A percentile compares a stretch with the other conserved stretches of the same genome.
These are phyloP conservation scores for Gossypium rotundifolium DNA, from an alignment of 345 rosid genomes.

Conservation along the genomic window DNA sequence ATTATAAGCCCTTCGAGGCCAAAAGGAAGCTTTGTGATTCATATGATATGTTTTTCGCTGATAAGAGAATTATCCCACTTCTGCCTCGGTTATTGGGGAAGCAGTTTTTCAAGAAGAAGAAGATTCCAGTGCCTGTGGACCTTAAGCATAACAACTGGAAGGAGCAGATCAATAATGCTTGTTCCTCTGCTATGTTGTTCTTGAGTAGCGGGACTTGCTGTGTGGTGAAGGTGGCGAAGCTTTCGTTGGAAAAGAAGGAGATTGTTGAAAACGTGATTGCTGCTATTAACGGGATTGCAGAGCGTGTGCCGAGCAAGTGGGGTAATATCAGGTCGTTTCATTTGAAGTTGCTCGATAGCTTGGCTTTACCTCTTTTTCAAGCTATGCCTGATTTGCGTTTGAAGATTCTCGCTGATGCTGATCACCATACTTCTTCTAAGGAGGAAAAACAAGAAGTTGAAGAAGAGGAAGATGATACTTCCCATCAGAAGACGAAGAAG, in stretches of 20 bases:
- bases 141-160: slow-evolving; percentile 74
- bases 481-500: slow-evolving; percentile 19
- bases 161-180: slow-evolving; percentile 58
- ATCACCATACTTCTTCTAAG: slow-evolving; percentile 5
- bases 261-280: slow-evolving; percentile 50
- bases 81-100: slow-evolving; percentile 76
- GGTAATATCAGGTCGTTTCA: slow-evolving; percentile 61
- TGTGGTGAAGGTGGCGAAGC: slow-evolving; percentile 58
- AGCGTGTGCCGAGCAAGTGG: slow-evolving; percentile 66
- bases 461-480: slow-evolving; percentile 9
- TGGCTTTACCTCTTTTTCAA: slow-evolving; percentile 71
- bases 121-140: slow-evolving; percentile 54
- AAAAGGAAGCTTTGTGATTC: slow-evolving; percentile 49
- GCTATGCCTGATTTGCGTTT: slow-evolving; percentile 62
- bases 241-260: slow-evolving; percentile 41
- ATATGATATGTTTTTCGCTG: slow-evolving; percentile 44
- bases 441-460: slow-evolving; percentile 14
- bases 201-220: slow-evolving; percentile 66
- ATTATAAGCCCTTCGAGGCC: slow-evolving; percentile 45
- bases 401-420: slow-evolving; percentile 37
- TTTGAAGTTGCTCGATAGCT: slow-evolving; percentile 60
- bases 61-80: slow-evolving; percentile 44
- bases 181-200: slow-evolving; percentile 57
- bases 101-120: slow-evolving; percentile 63
- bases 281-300: slow-evolving; percentile 53